phyloP scores from a whole-genome alignment of 805 yeast species.

The Phaffomyces antillensis region DNA sequence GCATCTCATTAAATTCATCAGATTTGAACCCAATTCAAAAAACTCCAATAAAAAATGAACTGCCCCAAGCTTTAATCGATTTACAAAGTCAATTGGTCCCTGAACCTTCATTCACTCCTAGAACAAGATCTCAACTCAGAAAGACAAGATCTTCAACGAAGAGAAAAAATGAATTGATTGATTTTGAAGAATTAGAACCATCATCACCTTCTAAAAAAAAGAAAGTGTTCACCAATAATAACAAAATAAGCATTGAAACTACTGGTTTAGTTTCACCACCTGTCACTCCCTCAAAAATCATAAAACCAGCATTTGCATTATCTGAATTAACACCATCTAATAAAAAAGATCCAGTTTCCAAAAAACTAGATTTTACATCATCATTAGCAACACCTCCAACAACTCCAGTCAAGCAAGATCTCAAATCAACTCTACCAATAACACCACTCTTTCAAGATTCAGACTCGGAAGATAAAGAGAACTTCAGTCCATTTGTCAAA shows the following conservation, averaged over 20 bases:
- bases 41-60: not conserved
- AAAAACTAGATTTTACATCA: constrained; percentile 1
- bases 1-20: too few species aligned
- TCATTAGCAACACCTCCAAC: constrained; percentile 9
- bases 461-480: constrained; percentile 14
- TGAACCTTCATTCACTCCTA: not conserved
- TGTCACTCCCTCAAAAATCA: constrained; percentile 8
- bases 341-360: constrained; percentile 1
- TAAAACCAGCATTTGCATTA: constrained; percentile 7
- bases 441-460: constrained; percentile 14
- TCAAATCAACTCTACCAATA: not conserved
- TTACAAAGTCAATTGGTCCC: constrained; percentile 4
- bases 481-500: constrained; percentile 8
- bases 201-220: constrained; percentile 2
- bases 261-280: constrained; percentile 9
- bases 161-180: not conserved
- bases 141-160: not conserved
- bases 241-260: not conserved
- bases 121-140: not conserved
- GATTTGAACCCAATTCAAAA: not conserved
- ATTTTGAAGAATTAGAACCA: not conserved
- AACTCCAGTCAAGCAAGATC: constrained; percentile 8
- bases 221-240: not conserved
- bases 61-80: constrained; percentile 8
- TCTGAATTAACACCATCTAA: not conserved